A percentile compares a stretch with the other conserved stretches of the same genome.
phyloP scores from a whole-genome alignment of 2,329 filamentous ascomycete genomes.

The Fusarium tjaetaba region DNA sequence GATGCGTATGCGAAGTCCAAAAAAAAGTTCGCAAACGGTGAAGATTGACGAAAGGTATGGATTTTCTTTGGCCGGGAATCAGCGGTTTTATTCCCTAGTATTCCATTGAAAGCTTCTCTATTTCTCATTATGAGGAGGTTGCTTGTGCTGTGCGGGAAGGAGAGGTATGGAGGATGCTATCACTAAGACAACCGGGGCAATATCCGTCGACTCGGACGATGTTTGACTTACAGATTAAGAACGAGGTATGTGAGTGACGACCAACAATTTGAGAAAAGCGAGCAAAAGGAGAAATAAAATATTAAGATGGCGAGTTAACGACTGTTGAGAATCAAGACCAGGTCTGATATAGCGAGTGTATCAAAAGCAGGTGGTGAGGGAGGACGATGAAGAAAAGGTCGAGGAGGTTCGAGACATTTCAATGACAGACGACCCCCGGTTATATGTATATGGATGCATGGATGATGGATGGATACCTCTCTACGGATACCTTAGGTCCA shows the following conservation, averaged over 20 bases:
- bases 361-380: constrained; percentile 22
- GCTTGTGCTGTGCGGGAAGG: constrained; percentile 7
- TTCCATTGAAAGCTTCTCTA: background rate
- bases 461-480: background rate
- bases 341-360: constrained; percentile 27
- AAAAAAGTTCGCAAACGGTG: constrained; percentile 13
- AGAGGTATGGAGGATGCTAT: constrained; percentile 25
- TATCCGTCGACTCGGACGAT: background rate
- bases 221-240: constrained; percentile 25
- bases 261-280: background rate
- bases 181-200: constrained; percentile 25
- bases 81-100: constrained; percentile 19
- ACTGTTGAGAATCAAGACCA: constrained; percentile 18
- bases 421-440: background rate
- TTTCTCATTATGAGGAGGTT: constrained; percentile 7
- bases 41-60: constrained; percentile 14
- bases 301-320: constrained; percentile 5
- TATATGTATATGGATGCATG: background rate
- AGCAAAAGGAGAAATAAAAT: constrained; percentile 6
- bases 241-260: background rate
- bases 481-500: background rate
- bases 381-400: constrained; percentile 21
- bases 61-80: constrained; percentile 13
- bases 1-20: constrained; percentile 2
- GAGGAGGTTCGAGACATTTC: constrained; percentile 25